Evolutionary conservation across 768 basidiomycete species (phyloP).

Genomic region (Boletales sp.): DNA sequence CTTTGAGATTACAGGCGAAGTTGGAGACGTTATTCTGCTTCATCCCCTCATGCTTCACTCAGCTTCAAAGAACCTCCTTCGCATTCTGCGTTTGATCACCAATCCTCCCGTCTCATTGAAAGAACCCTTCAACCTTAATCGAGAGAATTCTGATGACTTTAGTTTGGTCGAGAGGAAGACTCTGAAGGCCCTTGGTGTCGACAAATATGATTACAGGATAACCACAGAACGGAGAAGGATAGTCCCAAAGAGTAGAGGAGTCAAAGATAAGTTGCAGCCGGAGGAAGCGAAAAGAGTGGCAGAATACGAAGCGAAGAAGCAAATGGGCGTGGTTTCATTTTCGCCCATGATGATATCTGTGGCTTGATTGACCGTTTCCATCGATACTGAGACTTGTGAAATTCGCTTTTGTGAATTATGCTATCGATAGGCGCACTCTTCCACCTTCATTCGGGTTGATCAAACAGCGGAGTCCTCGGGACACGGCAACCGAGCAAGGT

Average conservation of each 20-base stretch:
- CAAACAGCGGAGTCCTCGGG: too few relatives aligned
- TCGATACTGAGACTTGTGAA: too few relatives aligned
- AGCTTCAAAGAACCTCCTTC: background rate
- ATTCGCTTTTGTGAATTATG: too few relatives aligned
- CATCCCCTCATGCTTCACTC: background rate
- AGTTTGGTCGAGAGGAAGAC: slow-evolving; percentile 1
- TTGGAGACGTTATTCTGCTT: background rate
- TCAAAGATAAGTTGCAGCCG: background rate
- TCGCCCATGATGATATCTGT: too few relatives aligned
- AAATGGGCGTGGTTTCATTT: too few relatives aligned
- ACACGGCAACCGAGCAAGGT: too few relatives aligned
- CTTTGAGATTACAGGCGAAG: background rate
- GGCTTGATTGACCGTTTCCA: too few relatives aligned
- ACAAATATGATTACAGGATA: background rate
- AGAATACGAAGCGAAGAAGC: background rate
- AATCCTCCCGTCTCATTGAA: background rate
- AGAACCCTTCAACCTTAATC: background rate
- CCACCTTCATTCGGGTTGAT: too few relatives aligned
- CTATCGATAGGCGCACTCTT: too few relatives aligned
- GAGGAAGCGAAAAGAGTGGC: background rate
- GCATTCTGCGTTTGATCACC: background rate
- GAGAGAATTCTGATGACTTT: background rate
- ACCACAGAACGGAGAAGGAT: background rate
- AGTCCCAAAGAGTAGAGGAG: background rate
- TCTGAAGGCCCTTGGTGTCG: background rate